Evolutionary conservation across 2,329 filamentous ascomycete species (phyloP).

Genomic region (Beauveria varroae): DNA sequence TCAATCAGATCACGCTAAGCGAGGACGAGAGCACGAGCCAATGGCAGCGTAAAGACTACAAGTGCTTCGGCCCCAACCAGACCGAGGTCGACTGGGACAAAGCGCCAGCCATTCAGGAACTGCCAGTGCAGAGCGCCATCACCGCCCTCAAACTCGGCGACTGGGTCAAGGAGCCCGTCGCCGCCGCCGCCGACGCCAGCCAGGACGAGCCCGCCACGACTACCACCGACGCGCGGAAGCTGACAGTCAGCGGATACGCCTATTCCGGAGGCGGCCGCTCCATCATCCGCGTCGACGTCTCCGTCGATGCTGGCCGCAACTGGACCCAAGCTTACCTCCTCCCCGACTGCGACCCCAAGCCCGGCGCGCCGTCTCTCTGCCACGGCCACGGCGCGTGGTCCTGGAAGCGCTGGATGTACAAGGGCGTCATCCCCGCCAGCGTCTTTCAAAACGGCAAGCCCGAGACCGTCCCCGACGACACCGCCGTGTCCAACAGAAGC

Average conservation of each 20-base stretch:
- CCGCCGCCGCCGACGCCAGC: not conserved
- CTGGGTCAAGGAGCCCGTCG: conserved; percentile 17
- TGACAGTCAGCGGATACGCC: conserved; percentile 53
- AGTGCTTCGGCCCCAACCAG: conserved; percentile 59
- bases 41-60: conserved; percentile 62
- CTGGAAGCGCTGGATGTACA: conserved; percentile 57
- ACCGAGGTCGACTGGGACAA: conserved; percentile 53
- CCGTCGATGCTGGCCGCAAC: conserved; percentile 52
- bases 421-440: conserved; percentile 34
- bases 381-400: conserved; percentile 48
- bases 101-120: conserved; percentile 58
- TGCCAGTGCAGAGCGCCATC: conserved; percentile 61
- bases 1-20: conserved; percentile 54
- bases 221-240: conserved; percentile 15
- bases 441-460: conserved; percentile 17
- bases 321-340: conserved; percentile 58
- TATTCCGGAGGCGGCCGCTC: conserved; percentile 60
- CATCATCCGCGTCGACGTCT: conserved; percentile 61
- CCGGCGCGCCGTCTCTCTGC: conserved; percentile 21
- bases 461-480: conserved; percentile 7
- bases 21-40: conserved; percentile 59
- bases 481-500: not conserved
- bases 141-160: conserved; percentile 41
- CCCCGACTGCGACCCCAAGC: conserved; percentile 34
- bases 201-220: not conserved